phyloP scores from a whole-genome alignment of 1,284 basidiomycete species.

The Xerocomus nothofagi region DNA sequence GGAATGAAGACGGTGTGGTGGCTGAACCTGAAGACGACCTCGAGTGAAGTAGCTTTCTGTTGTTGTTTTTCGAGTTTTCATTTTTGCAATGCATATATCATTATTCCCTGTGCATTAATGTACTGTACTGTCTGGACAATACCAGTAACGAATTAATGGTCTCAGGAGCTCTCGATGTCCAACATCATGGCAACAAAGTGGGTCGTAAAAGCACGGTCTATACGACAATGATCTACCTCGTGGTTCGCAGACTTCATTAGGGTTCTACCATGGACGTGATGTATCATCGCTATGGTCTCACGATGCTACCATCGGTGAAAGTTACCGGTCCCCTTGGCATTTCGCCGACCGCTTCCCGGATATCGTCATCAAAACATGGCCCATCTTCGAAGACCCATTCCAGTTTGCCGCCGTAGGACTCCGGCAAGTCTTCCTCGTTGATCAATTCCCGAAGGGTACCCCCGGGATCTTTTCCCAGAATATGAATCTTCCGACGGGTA shows the following conservation, averaged over 20 bases:
- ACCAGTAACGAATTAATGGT: slow-evolving; percentile 14
- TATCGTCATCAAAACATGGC: slow-evolving; percentile 55
- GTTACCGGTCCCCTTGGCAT: slow-evolving; percentile 53
- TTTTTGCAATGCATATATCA: slow-evolving; percentile 22
- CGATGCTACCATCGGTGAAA: slow-evolving; percentile 47
- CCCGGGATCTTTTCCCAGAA: slow-evolving; percentile 59
- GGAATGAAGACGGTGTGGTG: slow-evolving; percentile 78
- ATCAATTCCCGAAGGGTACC: slow-evolving; percentile 53
- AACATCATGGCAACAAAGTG: background rate
- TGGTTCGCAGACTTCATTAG: background rate
- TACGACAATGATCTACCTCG: background rate
- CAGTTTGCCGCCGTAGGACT: slow-evolving; percentile 64
- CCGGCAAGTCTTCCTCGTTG: slow-evolving; percentile 57
- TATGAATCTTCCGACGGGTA: slow-evolving; percentile 69
- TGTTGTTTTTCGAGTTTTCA: background rate
- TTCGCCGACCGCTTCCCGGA: slow-evolving; percentile 41
- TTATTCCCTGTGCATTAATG: slow-evolving; percentile 31
- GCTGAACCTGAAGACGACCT: slow-evolving; percentile 63
- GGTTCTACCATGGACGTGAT: background rate
- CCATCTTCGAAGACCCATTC: slow-evolving; percentile 67
- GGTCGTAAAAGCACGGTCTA: background rate
- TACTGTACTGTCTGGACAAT: slow-evolving; percentile 25
- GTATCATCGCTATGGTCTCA: slow-evolving; percentile 12
- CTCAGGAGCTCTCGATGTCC: background rate
- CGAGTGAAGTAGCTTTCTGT: slow-evolving; percentile 19